Conservation (phyloP, 208 protist genomes). For the Trypanosoma melophagium region DNA sequence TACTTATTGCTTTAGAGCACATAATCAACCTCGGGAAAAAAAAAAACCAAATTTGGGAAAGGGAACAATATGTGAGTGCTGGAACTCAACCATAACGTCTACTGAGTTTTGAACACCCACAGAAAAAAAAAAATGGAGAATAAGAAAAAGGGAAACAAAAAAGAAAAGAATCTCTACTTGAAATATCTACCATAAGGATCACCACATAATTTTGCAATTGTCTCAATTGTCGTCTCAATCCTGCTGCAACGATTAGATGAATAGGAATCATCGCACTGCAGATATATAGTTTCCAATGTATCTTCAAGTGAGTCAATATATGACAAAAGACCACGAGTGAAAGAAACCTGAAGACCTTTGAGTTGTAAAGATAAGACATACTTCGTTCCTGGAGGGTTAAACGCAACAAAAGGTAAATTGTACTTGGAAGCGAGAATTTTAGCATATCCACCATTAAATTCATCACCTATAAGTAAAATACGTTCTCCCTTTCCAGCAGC, state of each 20-base stretch:
- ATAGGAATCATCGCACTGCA: conserved; percentile 47
- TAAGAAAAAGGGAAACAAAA: conserved; percentile 10
- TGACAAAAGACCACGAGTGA: conserved; percentile 60
- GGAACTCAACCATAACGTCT: neutral
- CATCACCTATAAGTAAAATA: conserved; percentile 80
- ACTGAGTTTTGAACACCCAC: too few species aligned
- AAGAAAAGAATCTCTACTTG: conserved; percentile 14
- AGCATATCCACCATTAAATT: conserved; percentile 89
- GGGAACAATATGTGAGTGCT: neutral
- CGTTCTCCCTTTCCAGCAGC: conserved; percentile 25
- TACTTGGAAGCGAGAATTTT: conserved; percentile 62
- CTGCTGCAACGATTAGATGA: conserved; percentile 61
- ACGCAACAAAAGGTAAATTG: conserved; percentile 63
- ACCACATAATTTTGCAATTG: conserved; percentile 54
- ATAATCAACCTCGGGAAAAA: neutral
- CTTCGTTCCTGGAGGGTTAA: conserved; percentile 78
- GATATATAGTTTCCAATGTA: conserved; percentile 48
- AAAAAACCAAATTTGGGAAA: conserved; percentile 1
- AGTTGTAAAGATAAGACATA: conserved; percentile 39
- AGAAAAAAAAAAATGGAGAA: conserved; percentile 13
- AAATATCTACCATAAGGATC: conserved; percentile 45
- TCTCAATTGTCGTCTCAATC: conserved; percentile 65
- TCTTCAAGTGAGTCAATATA: conserved; percentile 84
- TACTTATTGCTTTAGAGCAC: neutral
- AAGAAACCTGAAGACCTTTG: conserved; percentile 58